phyloP scores from a whole-genome alignment of 805 yeast genomes.

The Priceomyces carsonii region DNA sequence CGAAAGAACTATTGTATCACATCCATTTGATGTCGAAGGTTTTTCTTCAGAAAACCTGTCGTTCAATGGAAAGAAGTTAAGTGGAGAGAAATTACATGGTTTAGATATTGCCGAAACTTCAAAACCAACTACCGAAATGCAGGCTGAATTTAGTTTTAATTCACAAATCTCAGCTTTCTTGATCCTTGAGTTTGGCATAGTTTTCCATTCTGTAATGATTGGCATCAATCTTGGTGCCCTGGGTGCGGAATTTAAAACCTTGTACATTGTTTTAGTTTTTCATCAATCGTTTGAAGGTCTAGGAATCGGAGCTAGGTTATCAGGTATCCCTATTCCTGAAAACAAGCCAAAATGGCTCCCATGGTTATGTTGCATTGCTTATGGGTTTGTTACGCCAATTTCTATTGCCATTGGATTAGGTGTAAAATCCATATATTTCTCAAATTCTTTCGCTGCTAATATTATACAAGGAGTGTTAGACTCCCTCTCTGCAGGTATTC shows the following conservation, averaged over 20 bases:
- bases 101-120: slow-evolving; percentile 3
- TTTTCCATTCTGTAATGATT: slow-evolving; percentile 81
- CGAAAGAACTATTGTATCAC: background rate
- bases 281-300: slow-evolving; percentile 87
- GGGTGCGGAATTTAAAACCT: slow-evolving; percentile 70
- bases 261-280: slow-evolving; percentile 69
- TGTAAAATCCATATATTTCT: slow-evolving; percentile 61
- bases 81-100: no score
- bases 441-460: slow-evolving; percentile 57
- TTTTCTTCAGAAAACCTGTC: slow-evolving; percentile 1
- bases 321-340: slow-evolving; percentile 37
- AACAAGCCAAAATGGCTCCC: slow-evolving; percentile 47
- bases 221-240: slow-evolving; percentile 79
- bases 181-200: slow-evolving; percentile 78
- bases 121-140: slow-evolving; percentile 1
- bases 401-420: slow-evolving; percentile 81
- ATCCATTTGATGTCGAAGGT: background rate
- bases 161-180: slow-evolving; percentile 51
- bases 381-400: slow-evolving; percentile 64
- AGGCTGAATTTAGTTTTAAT: slow-evolving; percentile 12
- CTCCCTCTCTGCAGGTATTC: slow-evolving; percentile 74
- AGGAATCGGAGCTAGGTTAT: slow-evolving; percentile 75
- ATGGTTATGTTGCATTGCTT: slow-evolving; percentile 54
- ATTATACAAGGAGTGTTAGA: slow-evolving; percentile 74
- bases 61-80: background rate